A percentile compares a stretch with the other conserved stretches of the same genome.
These are phyloP conservation scores for Plasmodium knowlesi DNA, from an alignment of 169 alveolate genomes.

Conservation along the genomic window DNA sequence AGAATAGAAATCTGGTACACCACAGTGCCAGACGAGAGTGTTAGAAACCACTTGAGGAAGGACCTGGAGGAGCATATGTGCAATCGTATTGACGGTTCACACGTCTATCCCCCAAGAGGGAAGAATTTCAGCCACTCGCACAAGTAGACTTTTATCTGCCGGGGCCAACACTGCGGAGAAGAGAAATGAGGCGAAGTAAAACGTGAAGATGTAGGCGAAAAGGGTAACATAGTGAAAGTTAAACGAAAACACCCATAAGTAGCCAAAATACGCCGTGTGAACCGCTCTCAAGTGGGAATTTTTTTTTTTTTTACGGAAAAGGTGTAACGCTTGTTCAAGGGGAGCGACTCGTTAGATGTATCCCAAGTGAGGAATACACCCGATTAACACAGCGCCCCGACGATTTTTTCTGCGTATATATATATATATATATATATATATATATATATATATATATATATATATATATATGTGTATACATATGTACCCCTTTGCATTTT, in stretches of 20 bases:
- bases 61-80: constrained; percentile 80
- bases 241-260: not conserved
- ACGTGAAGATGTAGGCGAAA: not conserved
- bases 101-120: constrained; percentile 76
- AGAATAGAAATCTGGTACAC: constrained; percentile 80
- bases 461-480: not conserved
- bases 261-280: not conserved
- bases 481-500: not conserved
- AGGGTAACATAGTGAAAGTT: not conserved
- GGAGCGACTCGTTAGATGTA: not conserved
- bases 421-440: too few species aligned
- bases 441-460: too few species aligned
- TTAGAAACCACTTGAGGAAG: constrained; percentile 61
- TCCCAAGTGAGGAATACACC: not conserved
- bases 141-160: not conserved
- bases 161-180: not conserved
- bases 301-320: not conserved
- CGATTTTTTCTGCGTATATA: not conserved
- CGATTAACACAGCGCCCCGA: not conserved
- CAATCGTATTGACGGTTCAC: constrained; percentile 77
- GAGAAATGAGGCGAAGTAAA: not conserved
- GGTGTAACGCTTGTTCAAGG: not conserved
- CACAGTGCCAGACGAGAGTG: constrained; percentile 75
- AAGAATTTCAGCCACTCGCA: constrained; percentile 73
- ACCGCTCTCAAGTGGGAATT: not conserved